Conservation (phyloP, 2,329 filamentous ascomycete species). For the Trichothecium roseum region DNA sequence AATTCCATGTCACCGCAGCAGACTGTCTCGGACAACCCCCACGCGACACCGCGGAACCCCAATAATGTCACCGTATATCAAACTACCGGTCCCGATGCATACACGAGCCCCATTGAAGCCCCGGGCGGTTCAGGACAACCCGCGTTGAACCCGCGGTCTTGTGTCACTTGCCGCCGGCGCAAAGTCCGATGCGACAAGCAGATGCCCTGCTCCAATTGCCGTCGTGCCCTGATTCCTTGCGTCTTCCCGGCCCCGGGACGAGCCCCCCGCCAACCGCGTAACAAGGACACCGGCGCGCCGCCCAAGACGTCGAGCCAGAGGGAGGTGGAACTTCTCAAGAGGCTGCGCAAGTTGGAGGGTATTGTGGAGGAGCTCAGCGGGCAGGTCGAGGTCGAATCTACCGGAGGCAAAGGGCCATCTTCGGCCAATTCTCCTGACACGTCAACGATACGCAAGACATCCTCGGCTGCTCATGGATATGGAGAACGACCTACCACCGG, state of each 20-base stretch:
- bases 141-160: conserved; percentile 36
- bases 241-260: conserved; percentile 66
- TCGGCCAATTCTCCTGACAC: conserved; percentile 19
- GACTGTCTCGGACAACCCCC: conserved; percentile 11
- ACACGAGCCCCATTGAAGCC: conserved; percentile 22
- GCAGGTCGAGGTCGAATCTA: conserved; percentile 46
- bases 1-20: conserved; percentile 11
- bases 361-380: conserved; percentile 62
- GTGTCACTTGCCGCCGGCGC: conserved; percentile 40
- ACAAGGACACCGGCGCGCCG: conserved; percentile 53
- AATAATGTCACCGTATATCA: conserved; percentile 27
- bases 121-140: conserved; percentile 19
- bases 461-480: conserved; percentile 5
- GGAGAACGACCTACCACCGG: conserved; percentile 1
- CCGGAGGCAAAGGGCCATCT: conserved; percentile 12
- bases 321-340: conserved; percentile 60
- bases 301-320: conserved; percentile 46
- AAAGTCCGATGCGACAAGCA: conserved; percentile 73
- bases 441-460: conserved; percentile 1
- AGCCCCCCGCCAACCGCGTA: conserved; percentile 55
- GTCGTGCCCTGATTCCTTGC: conserved; percentile 59
- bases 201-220: conserved; percentile 67
- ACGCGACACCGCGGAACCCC: conserved; percentile 11
- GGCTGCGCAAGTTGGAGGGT: conserved; percentile 62
- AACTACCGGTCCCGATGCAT: conserved; percentile 27